Evolutionary conservation across 2,329 filamentous ascomycete genomes (phyloP).

Genomic region (Knoxdaviesia proteae): DNA sequence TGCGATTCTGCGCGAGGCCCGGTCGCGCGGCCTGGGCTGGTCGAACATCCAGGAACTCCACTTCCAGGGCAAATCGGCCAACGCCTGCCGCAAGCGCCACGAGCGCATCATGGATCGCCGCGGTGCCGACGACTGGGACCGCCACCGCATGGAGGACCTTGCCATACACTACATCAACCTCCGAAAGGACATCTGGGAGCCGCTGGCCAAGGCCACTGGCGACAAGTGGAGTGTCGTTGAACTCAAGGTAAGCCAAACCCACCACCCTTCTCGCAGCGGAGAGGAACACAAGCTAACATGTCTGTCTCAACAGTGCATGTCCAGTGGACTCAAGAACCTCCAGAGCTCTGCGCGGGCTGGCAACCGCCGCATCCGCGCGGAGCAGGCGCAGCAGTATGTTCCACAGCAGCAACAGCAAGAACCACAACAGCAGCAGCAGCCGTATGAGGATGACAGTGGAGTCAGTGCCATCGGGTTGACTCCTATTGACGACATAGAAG

Average conservation of each 20-base stretch:
- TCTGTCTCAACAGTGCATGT: conserved; percentile 43
- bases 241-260: conserved; percentile 27
- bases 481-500: conserved; percentile 36
- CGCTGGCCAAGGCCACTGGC: conserved; percentile 51
- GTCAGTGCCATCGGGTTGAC: conserved; percentile 41
- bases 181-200: conserved; percentile 64
- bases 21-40: conserved; percentile 65
- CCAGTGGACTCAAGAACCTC: conserved; percentile 64
- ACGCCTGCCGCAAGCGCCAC: conserved; percentile 77
- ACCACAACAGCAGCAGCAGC: conserved; percentile 14
- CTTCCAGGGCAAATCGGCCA: conserved; percentile 59
- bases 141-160: conserved; percentile 50
- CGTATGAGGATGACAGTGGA: conserved; percentile 50
- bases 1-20: conserved; percentile 47
- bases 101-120: conserved; percentile 59
- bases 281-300: conserved; percentile 3
- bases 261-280: neutral
- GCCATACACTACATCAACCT: conserved; percentile 62
- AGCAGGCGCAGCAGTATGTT: conserved; percentile 10
- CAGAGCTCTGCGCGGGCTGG: conserved; percentile 47
- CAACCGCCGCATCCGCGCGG: conserved; percentile 40
- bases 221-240: conserved; percentile 62
- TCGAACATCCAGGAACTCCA: conserved; percentile 54
- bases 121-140: conserved; percentile 54
- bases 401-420: too few species aligned